A percentile compares a stretch with the other conserved stretches of the same genome.
Evolutionary conservation across 108 stramenopile species (phyloP).

Genomic region (Skeletonema tropicum): DNA sequence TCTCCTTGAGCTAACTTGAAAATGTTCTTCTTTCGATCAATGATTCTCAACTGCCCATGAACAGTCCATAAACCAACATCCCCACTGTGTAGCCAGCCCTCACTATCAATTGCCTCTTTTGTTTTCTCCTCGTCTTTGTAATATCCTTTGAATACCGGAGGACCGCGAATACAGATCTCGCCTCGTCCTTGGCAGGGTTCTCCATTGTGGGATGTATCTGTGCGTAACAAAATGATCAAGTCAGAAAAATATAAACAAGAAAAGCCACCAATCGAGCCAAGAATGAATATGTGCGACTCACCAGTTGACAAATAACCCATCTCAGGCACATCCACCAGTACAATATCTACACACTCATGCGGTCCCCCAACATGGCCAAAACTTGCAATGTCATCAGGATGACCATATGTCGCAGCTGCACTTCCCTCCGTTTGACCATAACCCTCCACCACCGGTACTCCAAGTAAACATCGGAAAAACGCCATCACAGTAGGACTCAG

Average conservation of each 20-base stretch:
- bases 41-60: constrained; percentile 93
- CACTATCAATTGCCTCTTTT: constrained; percentile 86
- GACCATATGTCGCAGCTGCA: constrained; percentile 72
- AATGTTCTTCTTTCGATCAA: constrained; percentile 98
- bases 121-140: constrained; percentile 96
- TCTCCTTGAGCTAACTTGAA: constrained; percentile 97
- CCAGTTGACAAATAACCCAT: constrained; percentile 93
- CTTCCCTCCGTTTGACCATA: constrained; percentile 97
- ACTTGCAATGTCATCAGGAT: constrained; percentile 76
- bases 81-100: constrained; percentile 96
- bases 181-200: constrained; percentile 87
- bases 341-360: constrained; percentile 78
- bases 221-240: not conserved
- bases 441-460: constrained; percentile 93
- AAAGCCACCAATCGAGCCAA: not conserved
- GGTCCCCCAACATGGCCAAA: constrained; percentile 96
- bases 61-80: constrained; percentile 96
- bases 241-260: not conserved
- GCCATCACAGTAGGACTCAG: constrained; percentile 86
- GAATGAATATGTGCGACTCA: constrained; percentile 24
- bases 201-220: constrained; percentile 79
- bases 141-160: constrained; percentile 93
- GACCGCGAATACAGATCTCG: constrained; percentile 97
- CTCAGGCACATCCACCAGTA: constrained; percentile 91
- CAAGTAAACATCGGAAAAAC: constrained; percentile 91